These are phyloP conservation scores for Populus pruinosa DNA, from an alignment of 345 rosid species.

Conservation along the genomic window DNA sequence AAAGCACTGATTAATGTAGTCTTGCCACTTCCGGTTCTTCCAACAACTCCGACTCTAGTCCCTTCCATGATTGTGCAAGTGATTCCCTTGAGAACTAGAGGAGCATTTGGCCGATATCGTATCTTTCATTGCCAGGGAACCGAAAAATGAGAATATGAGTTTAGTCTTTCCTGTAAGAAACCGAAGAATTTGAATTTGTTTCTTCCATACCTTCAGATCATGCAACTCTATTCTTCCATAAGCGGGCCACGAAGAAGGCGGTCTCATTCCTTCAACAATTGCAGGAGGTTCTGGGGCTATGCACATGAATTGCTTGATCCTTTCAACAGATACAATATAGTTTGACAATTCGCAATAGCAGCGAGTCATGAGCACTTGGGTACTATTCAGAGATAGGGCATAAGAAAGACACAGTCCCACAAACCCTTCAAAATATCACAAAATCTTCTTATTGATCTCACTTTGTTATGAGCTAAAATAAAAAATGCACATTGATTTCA, in stretches of 20 bases:
- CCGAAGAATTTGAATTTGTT: background rate
- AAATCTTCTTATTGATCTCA: background rate
- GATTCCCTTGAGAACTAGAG: conserved; percentile 26
- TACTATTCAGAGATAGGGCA: conserved; percentile 11
- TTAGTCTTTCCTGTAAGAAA: background rate
- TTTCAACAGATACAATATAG: conserved; percentile 25
- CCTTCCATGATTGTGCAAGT: conserved; percentile 53
- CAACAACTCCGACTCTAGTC: conserved; percentile 52
- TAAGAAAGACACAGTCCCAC: conserved; percentile 10
- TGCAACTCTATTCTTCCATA: conserved; percentile 17
- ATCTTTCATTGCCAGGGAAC: conserved; percentile 7
- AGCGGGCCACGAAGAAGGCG: conserved; percentile 18
- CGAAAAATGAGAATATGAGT: background rate
- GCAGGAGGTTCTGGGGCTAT: conserved; percentile 20
- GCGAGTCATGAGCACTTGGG: conserved; percentile 4
- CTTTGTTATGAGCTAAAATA: background rate
- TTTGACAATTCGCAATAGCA: conserved; percentile 20
- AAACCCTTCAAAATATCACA: background rate
- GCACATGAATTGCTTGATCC: conserved; percentile 24
- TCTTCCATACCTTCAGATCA: conserved; percentile 13
- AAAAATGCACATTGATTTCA: background rate
- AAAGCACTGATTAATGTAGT: conserved; percentile 74
- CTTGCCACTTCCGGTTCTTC: conserved; percentile 75
- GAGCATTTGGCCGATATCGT: conserved; percentile 26
- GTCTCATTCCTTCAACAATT: conserved; percentile 12